Conservation (phyloP, 257 asterid species). For the Lycium barbarum region DNA sequence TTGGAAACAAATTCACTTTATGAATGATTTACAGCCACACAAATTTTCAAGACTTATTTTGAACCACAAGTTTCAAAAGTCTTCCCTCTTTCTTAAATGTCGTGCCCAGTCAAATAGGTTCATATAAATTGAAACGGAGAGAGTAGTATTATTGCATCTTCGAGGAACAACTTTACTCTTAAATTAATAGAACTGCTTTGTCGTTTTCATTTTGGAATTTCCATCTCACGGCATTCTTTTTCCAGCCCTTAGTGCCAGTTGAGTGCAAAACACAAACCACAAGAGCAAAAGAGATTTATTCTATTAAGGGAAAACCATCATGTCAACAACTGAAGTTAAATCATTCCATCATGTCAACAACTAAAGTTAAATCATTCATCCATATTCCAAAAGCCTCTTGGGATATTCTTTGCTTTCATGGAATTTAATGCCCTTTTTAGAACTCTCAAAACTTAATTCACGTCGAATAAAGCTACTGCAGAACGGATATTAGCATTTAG, state of each 20-base stretch:
- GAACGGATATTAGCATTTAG: not conserved
- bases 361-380: not conserved
- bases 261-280: not conserved
- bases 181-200: not conserved
- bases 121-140: too few species aligned
- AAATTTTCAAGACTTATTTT: too few species aligned
- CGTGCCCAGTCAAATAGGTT: too few species aligned
- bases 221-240: not conserved
- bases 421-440: not conserved
- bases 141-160: not conserved
- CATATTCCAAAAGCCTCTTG: not conserved
- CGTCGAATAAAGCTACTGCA: not conserved
- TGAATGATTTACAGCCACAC: too few species aligned
- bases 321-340: not conserved
- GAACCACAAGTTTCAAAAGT: too few species aligned
- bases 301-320: not conserved
- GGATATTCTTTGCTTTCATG: not conserved
- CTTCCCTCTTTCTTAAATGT: too few species aligned
- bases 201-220: not conserved
- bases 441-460: not conserved
- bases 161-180: not conserved
- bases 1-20: too few species aligned
- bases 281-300: not conserved
- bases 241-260: not conserved
- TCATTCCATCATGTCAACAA: too few species aligned